Evolutionary conservation across 1,139 yeast genomes (phyloP).

Genomic region (Protomyces macrosporus): DNA sequence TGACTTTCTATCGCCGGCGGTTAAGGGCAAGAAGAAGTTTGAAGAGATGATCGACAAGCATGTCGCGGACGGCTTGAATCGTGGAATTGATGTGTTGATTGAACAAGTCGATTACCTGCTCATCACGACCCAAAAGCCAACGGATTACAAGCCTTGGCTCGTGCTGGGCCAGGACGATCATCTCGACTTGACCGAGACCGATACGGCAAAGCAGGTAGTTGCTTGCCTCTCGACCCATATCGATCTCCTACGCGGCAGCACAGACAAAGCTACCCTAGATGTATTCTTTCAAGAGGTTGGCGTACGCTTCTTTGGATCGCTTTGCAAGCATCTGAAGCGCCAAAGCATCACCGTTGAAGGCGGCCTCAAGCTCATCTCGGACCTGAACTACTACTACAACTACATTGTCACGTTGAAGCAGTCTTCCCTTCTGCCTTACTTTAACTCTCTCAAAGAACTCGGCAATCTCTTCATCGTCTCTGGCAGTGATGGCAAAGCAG

Average conservation of each 20-base stretch:
- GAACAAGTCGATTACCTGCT: slow-evolving; percentile 61
- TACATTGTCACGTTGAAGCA: slow-evolving; percentile 64
- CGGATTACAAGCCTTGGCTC: slow-evolving; percentile 48
- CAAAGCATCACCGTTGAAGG: slow-evolving; percentile 72
- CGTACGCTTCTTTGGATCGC: slow-evolving; percentile 68
- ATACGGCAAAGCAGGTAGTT: slow-evolving; percentile 52
- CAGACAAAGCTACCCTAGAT: slow-evolving; percentile 82
- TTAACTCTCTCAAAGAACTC: slow-evolving; percentile 73
- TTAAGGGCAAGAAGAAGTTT: slow-evolving; percentile 71
- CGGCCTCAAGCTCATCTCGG: slow-evolving; percentile 59
- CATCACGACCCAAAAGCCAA: slow-evolving; percentile 49
- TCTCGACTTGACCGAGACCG: slow-evolving; percentile 14
- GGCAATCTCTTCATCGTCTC: slow-evolving; percentile 78
- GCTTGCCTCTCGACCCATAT: slow-evolving; percentile 67
- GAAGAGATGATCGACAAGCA: slow-evolving; percentile 77
- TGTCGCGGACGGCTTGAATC: slow-evolving; percentile 87
- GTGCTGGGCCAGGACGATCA: slow-evolving; percentile 23
- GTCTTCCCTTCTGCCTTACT: slow-evolving; percentile 65
- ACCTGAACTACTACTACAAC: slow-evolving; percentile 65
- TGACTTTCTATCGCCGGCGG: slow-evolving; percentile 73
- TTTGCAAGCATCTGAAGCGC: slow-evolving; percentile 68
- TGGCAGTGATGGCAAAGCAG: slow-evolving; percentile 67
- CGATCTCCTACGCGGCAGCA: slow-evolving; percentile 67
- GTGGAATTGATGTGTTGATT: slow-evolving; percentile 82
- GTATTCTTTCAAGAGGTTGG: slow-evolving; percentile 94